Base-by-base conservation (phyloP, 1,139 yeast species). In the Meyerozyma sp. region DNA sequence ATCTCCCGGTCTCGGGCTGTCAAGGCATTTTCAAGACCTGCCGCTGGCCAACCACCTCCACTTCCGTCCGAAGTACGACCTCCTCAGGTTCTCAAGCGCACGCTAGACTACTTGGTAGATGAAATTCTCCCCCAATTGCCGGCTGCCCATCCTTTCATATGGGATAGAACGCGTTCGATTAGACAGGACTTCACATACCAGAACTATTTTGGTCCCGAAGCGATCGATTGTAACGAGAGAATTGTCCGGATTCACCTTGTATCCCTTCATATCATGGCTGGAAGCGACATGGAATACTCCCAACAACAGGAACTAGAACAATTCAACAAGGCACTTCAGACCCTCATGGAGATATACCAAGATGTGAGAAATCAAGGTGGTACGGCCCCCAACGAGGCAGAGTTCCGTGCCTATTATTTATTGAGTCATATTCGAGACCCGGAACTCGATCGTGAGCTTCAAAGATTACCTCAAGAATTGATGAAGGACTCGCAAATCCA, bases 31-130 rank as follows among this genome's bases (percentile, higher is more conserved):
- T 87, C 96, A 29, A 73, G 99, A 53, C 98, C 99, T 0, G 96
- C 96, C 9, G 98, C 98, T 1, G 98, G 98, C 9, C 97, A 94
- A 54, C 96, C 97, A 1, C 98, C 98, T 5, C 96, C 98, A 4
- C 68, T 94, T 45, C 99, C 98, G 0, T 89, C 97, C 0, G 98
- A 94, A 61, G 99, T 94, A 2, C 74, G 99, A 50, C 96, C 98
- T 1, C 98, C 99, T 0, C 77, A 74, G 46, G 71, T 91, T 1
- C 65, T 94, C 42, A 75, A 74, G 9, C 57, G 68, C 32, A 83
- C 96, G 0, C 66, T 93, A 47, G 73, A 84, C 47, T 87, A 86
- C 57, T 72, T 93, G 40, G 77, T 88, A 5, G 81, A 81, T 16
- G 73, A 79, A 39, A 65, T 85, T 1, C 62, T 91, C 7, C 78